Conservation (phyloP, 2,329 filamentous ascomycete species). For the Colletotrichum sp. region DNA sequence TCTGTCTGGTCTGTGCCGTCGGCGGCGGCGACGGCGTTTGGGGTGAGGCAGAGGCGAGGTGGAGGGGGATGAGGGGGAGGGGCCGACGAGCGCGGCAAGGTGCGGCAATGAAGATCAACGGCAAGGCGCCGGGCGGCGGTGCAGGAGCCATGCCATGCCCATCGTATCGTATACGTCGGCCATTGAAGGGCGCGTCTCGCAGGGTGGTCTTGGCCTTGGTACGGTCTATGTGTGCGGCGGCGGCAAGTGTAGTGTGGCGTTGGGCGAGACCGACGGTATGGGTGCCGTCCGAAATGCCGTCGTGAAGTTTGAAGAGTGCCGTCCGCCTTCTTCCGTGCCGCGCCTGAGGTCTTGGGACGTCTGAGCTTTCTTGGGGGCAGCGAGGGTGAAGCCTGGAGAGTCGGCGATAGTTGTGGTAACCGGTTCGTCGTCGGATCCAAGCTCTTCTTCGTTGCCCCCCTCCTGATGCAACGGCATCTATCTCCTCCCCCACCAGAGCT, state of each 20-base stretch:
- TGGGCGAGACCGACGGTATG: neutral
- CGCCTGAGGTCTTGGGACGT: neutral
- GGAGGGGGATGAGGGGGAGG: neutral
- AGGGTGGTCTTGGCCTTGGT: neutral
- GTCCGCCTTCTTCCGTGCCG: neutral
- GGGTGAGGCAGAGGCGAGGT: neutral
- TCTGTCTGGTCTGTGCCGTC: neutral
- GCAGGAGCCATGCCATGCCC: neutral
- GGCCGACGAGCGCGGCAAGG: neutral
- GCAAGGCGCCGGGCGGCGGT: neutral
- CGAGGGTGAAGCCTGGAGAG: neutral
- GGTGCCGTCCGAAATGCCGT: neutral
- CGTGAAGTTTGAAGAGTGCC: neutral
- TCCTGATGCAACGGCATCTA: neutral
- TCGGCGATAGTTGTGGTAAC: neutral
- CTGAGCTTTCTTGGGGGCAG: neutral
- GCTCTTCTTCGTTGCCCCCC: neutral
- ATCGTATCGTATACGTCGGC: neutral
- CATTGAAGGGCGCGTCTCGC: neutral
- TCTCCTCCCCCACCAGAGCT: neutral
- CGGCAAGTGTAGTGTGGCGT: neutral
- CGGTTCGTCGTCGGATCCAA: neutral
- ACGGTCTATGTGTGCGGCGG: neutral
- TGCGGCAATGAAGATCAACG: neutral
- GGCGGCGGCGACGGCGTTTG: neutral